Evolutionary conservation across 2,329 filamentous ascomycete genomes (phyloP).

Genomic region (Chrysoporthe cubensis): DNA sequence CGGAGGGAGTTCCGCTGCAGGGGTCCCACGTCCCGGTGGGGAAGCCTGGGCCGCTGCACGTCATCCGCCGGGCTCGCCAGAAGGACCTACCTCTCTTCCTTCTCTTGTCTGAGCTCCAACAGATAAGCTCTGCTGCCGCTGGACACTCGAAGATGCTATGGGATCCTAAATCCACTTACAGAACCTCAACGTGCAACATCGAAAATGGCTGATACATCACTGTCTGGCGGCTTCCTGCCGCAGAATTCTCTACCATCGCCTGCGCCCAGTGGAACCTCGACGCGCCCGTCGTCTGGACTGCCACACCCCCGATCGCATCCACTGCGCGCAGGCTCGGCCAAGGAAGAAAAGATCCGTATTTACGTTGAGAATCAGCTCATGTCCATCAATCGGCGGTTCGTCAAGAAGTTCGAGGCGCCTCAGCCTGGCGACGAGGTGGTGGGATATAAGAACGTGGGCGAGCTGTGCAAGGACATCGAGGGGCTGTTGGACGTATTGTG

Average conservation of each 20-base stretch:
- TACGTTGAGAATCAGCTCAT: slow-evolving; percentile 59
- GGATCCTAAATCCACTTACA: slow-evolving; percentile 4
- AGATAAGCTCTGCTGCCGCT: not conserved
- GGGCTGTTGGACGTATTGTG: slow-evolving; percentile 79
- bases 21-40: not conserved
- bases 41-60: slow-evolving; percentile 8
- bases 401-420: slow-evolving; percentile 59
- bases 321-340: slow-evolving; percentile 59
- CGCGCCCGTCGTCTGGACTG: slow-evolving; percentile 44
- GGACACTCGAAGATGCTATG: slow-evolving; percentile 21
- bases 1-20: slow-evolving; percentile 1
- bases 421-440: slow-evolving; percentile 52
- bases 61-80: not conserved
- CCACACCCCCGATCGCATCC: slow-evolving; percentile 60
- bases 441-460: slow-evolving; percentile 64
- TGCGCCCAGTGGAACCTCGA: slow-evolving; percentile 54
- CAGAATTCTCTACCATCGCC: slow-evolving; percentile 54
- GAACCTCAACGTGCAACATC: slow-evolving; percentile 2
- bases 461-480: slow-evolving; percentile 76
- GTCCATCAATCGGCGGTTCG: slow-evolving; percentile 59
- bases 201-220: slow-evolving; percentile 35
- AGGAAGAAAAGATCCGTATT: slow-evolving; percentile 63
- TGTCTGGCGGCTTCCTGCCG: slow-evolving; percentile 56
- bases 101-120: not conserved
- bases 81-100: not conserved